Percentiles rank a stretch among this genome's conserved stretches.
Evolutionary conservation across 495 filamentous ascomycete genomes (phyloP).

Genomic region (Bathelium albidoporum): DNA sequence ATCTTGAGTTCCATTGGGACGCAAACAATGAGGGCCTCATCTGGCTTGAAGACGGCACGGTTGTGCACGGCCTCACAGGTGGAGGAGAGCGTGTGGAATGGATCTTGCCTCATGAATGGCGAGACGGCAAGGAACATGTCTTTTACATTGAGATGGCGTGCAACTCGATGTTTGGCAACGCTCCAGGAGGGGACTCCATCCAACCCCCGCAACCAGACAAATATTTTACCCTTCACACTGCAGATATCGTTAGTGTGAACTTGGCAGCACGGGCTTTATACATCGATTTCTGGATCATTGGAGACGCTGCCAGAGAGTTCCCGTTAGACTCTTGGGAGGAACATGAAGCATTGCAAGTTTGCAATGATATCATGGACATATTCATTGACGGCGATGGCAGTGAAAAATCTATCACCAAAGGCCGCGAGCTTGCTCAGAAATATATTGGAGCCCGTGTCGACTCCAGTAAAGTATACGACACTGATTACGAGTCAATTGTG

Average conservation of each 20-base stretch:
- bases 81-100: conserved; percentile 82
- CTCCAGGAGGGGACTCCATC: conserved; percentile 71
- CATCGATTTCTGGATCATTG: conserved; percentile 93
- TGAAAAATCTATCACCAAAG: conserved; percentile 63
- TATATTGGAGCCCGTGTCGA: conserved; percentile 76
- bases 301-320: conserved; percentile 35
- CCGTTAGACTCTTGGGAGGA: conserved; percentile 47
- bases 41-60: conserved; percentile 78
- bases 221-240: conserved; percentile 62
- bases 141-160: conserved; percentile 98
- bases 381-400: conserved; percentile 70
- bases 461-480: conserved; percentile 74
- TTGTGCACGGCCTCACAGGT: conserved; percentile 88
- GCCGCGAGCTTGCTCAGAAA: conserved; percentile 68
- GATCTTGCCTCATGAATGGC: conserved; percentile 69
- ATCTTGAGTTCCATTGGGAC: conserved; percentile 93
- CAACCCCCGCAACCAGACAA: conserved; percentile 79
- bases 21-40: conserved; percentile 83
- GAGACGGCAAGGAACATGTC: conserved; percentile 74
- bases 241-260: conserved; percentile 86
- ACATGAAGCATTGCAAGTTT: conserved; percentile 72
- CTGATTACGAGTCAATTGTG: conserved; percentile 60
- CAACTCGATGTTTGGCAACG: conserved; percentile 97
- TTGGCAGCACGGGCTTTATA: conserved; percentile 69
- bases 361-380: conserved; percentile 76